phyloP scores from a whole-genome alignment of 1,139 yeast genomes.

The Taphrina communis region DNA sequence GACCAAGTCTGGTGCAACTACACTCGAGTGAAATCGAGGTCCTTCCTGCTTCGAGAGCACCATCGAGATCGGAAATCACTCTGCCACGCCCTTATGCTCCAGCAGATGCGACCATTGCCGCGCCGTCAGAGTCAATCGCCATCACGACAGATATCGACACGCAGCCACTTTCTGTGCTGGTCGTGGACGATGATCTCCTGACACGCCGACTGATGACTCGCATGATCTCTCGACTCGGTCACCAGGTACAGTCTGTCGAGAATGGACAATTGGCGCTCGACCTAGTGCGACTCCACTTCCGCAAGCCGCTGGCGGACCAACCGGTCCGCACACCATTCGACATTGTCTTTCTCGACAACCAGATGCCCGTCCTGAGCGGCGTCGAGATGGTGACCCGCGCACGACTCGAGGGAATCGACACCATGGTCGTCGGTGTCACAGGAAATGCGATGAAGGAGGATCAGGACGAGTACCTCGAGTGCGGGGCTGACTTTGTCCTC shows the following conservation, averaged over 20 bases:
- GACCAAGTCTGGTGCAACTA: conserved; percentile 16
- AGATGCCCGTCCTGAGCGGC: conserved; percentile 40
- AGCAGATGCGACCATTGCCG: conserved; percentile 4
- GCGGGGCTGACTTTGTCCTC: conserved; percentile 38
- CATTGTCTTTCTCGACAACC: conserved; percentile 39
- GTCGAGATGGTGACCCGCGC: conserved; percentile 37
- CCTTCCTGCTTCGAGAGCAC: neutral
- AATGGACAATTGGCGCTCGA: conserved; percentile 35
- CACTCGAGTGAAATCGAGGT: conserved; percentile 24
- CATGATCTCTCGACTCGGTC: conserved; percentile 37
- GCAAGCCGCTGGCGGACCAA: conserved; percentile 2
- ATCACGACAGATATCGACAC: conserved; percentile 10
- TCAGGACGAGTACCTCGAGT: conserved; percentile 33
- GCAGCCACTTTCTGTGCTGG: conserved; percentile 26
- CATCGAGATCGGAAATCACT: neutral
- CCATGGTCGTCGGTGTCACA: conserved; percentile 34
- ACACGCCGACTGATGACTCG: conserved; percentile 37
- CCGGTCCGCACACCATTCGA: conserved; percentile 19
- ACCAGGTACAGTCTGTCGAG: conserved; percentile 27
- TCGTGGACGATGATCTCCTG: conserved; percentile 38
- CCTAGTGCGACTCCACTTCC: conserved; percentile 4
- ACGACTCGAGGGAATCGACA: conserved; percentile 28
- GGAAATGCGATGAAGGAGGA: conserved; percentile 40
- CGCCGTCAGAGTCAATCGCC: neutral
- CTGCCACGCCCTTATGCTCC: conserved; percentile 22